phyloP scores from a whole-genome alignment of 2,329 filamentous ascomycete species.

The Fusarium sp. region DNA sequence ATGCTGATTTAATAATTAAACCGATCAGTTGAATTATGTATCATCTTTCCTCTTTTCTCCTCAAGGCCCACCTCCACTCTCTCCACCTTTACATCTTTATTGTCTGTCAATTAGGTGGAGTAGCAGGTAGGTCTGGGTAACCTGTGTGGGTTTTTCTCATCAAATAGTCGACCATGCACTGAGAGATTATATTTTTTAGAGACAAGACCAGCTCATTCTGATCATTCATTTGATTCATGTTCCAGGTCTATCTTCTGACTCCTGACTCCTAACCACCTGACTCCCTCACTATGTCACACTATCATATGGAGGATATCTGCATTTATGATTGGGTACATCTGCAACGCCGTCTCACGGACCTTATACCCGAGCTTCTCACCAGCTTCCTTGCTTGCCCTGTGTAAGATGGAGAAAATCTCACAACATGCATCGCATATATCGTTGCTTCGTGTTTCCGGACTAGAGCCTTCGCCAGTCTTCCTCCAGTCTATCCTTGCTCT shows the following conservation, averaged over 20 bases:
- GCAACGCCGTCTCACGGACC: not conserved
- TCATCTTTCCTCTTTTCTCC: constrained; percentile 10
- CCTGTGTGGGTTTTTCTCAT: not conserved
- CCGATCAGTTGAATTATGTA: not conserved
- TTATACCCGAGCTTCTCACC: not conserved
- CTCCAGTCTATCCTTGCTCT: not conserved
- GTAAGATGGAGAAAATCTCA: not conserved
- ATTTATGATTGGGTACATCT: not conserved
- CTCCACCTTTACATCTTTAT: not conserved
- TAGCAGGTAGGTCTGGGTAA: not conserved
- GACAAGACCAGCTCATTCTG: not conserved
- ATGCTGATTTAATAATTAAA: not conserved
- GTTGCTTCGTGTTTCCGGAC: not conserved
- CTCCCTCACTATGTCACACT: not conserved
- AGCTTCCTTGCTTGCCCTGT: not conserved
- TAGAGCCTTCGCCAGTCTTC: not conserved
- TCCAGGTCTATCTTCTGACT: not conserved
- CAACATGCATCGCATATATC: constrained; percentile 5
- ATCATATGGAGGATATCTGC: not conserved
- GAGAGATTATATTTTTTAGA: not conserved
- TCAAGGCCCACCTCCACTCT: not conserved
- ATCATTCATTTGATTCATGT: not conserved
- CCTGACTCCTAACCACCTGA: not conserved
- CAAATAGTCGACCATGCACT: not conserved
- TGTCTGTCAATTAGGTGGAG: not conserved